Conservation (phyloP, 352 stramenopile genomes). For the Phytophthora tentaculata region DNA sequence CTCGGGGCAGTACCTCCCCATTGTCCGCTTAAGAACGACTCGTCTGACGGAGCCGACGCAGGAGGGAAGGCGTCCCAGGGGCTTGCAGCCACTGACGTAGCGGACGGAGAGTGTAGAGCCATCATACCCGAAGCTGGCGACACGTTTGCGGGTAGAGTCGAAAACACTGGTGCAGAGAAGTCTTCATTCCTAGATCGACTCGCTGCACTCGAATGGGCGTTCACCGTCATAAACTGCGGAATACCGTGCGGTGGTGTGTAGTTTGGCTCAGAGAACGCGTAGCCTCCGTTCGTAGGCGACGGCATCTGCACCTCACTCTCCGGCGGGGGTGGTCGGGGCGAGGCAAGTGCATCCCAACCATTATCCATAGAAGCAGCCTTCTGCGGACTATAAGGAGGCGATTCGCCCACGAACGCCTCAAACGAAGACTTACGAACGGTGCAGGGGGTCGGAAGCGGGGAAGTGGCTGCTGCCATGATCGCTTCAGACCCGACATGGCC, state of each 20-base stretch:
- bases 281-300: conserved; percentile 22
- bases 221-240: conserved; percentile 34
- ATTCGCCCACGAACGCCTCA: conserved; percentile 68
- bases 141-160: conserved; percentile 23
- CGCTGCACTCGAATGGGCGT: conserved; percentile 13
- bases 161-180: conserved; percentile 21
- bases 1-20: conserved; percentile 16
- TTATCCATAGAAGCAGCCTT: conserved; percentile 24
- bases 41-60: conserved; percentile 25
- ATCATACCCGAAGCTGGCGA: conserved; percentile 4
- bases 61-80: conserved; percentile 52
- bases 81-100: conserved; percentile 22
- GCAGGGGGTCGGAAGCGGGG: conserved; percentile 11
- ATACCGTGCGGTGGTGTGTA: conserved; percentile 34
- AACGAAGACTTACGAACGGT: conserved; percentile 63
- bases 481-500: conserved; percentile 13
- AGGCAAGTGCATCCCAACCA: conserved; percentile 21
- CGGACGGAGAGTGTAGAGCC: conserved; percentile 4
- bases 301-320: conserved; percentile 30
- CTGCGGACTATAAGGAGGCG: conserved; percentile 13
- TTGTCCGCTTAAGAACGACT: conserved; percentile 26
- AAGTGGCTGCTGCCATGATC: conserved; percentile 22
- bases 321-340: conserved; percentile 17
- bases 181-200: conserved; percentile 23
- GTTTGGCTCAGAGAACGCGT: conserved; percentile 19